Conservation (phyloP, 2,329 filamentous ascomycete species). For the Sclerotinia borealis region DNA sequence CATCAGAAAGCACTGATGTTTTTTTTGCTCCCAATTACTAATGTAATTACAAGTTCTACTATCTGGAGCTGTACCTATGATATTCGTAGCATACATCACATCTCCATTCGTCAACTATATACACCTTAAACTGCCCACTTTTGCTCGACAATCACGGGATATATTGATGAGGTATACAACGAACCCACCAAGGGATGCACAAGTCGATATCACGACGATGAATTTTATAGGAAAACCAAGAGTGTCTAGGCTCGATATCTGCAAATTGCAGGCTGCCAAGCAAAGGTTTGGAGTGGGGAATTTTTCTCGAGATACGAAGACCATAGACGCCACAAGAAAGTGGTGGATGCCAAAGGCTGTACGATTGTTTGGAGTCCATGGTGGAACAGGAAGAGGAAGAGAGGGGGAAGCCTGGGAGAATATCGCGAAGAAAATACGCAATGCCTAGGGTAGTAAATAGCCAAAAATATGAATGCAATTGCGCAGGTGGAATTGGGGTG, state of each 20-base stretch:
- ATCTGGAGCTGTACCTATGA: slow-evolving; percentile 57
- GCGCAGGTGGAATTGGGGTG: too few species aligned
- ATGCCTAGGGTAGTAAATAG: background rate
- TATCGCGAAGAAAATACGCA: slow-evolving; percentile 17
- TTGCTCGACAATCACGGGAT: slow-evolving; percentile 55
- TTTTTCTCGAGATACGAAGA: slow-evolving; percentile 25
- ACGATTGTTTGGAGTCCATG: slow-evolving; percentile 28
- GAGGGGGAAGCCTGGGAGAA: slow-evolving; percentile 29
- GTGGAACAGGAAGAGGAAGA: slow-evolving; percentile 19
- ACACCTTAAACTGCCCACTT: slow-evolving; percentile 60
- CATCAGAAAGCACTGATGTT: background rate
- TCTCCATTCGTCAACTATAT: slow-evolving; percentile 68
- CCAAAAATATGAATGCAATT: background rate
- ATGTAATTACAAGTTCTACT: slow-evolving; percentile 42
- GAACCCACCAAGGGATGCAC: slow-evolving; percentile 38
- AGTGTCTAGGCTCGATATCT: slow-evolving; percentile 25
- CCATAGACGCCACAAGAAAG: slow-evolving; percentile 19
- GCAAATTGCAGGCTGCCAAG: slow-evolving; percentile 25
- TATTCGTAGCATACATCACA: slow-evolving; percentile 58
- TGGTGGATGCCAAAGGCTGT: slow-evolving; percentile 30
- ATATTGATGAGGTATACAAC: slow-evolving; percentile 48
- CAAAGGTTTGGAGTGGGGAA: slow-evolving; percentile 31
- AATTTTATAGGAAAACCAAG: slow-evolving; percentile 36
- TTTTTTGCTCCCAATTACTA: background rate
- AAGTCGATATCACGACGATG: slow-evolving; percentile 37